These are phyloP conservation scores for Sophora flavescens DNA, from an alignment of 306 rosid species.

Conservation along the genomic window DNA sequence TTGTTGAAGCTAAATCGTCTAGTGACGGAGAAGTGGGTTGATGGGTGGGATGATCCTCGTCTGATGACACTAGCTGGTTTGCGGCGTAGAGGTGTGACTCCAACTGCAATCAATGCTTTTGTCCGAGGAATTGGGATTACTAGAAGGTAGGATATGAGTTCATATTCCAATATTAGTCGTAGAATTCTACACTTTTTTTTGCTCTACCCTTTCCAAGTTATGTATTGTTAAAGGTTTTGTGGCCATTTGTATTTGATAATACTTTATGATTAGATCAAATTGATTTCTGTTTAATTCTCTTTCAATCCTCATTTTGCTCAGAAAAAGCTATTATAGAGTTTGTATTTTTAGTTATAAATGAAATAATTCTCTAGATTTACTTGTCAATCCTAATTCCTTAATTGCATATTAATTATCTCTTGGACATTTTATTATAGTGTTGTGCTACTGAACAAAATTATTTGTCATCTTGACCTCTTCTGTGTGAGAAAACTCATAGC, in stretches of 20 bases:
- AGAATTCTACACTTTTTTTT: constrained; percentile 1
- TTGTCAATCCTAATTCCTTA: background rate
- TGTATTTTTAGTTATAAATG: background rate
- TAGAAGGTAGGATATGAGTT: constrained; percentile 72
- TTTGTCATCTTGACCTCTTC: background rate
- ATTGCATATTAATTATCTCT: background rate
- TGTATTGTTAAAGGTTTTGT: constrained; percentile 8
- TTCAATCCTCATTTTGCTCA: background rate
- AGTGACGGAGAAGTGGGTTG: constrained; percentile 93
- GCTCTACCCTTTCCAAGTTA: background rate
- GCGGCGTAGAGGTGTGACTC: constrained; percentile 87
- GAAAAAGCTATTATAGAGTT: background rate
- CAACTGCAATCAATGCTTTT: constrained; percentile 90
- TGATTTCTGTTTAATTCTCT: background rate
- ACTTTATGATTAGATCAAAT: background rate
- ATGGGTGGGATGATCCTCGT: constrained; percentile 99
- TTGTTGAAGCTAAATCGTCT: constrained; percentile 78
- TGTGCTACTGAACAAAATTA: too few relatives aligned
- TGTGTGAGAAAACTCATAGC: background rate
- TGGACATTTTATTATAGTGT: background rate
- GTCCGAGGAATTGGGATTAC: constrained; percentile 98
- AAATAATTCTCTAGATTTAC: background rate
- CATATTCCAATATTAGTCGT: background rate
- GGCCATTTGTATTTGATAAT: background rate
- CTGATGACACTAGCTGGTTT: constrained; percentile 95